phyloP scores from a whole-genome alignment of 345 rosid species.

The Euphorbia lathyris region DNA sequence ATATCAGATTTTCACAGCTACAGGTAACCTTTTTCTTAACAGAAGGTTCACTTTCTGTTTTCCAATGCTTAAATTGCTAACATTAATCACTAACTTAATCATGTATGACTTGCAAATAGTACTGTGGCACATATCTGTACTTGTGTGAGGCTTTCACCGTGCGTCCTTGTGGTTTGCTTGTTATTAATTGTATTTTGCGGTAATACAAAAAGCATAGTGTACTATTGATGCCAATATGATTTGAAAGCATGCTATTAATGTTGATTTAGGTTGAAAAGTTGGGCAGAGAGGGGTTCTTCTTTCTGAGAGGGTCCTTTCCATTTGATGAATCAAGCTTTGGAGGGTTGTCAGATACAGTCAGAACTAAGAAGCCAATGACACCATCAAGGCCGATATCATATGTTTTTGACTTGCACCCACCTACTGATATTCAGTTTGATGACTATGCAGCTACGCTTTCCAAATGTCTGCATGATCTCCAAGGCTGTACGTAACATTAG shows the following conservation, averaged over 20 bases:
- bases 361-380: slow-evolving; percentile 49
- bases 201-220: no score
- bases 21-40: slow-evolving; percentile 43
- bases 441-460: slow-evolving; percentile 38
- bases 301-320: slow-evolving; percentile 63
- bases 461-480: slow-evolving; percentile 31
- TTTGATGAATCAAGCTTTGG: slow-evolving; percentile 66
- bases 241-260: neutral
- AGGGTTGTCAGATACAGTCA: slow-evolving; percentile 35
- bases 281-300: slow-evolving; percentile 81
- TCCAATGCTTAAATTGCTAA: neutral
- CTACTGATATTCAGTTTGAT: slow-evolving; percentile 48
- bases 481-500: neutral
- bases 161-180: no score
- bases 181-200: no score
- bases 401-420: slow-evolving; percentile 62
- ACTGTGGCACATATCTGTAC: neutral
- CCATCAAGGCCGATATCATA: slow-evolving; percentile 64
- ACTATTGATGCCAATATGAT: neutral
- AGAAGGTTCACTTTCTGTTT: neutral
- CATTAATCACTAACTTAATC: neutral
- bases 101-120: neutral
- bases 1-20: slow-evolving; percentile 62
- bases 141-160: neutral
- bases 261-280: slow-evolving; percentile 65